Base-by-base conservation (phyloP, 306 rosid genomes). In the Cucurbita pepo region DNA sequence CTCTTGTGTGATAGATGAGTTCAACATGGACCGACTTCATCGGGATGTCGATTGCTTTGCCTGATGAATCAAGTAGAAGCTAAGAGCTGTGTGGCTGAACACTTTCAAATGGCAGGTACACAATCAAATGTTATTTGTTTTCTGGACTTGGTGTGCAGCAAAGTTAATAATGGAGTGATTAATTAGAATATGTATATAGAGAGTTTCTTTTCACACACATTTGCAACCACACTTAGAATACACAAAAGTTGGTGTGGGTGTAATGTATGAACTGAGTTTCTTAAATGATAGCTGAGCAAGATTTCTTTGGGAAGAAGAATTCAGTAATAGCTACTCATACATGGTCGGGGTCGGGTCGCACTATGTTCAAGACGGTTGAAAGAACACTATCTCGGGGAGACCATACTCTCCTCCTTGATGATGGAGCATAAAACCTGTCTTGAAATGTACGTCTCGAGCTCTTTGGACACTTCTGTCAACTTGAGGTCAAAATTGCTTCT, bases 401-500 rank as follows among this genome's bases (percentile, higher is more conserved):
- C 79, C 69, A 83, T 82, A 77, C 75, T 77, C 45, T 92, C 91
- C 85, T 89, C 90, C 83, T 91, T 85, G 18, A 90, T 86, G 55
- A 89, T 93, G 72, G 98, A 88, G 69, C 87, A 85, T 25, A 90
- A 78, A 72, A 87, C 96, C 87, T 93, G 97, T 87, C 84, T 82
- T 63, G 99, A 94, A 76, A 91, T 90, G 77, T 91, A 95, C 58
- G 90, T 94, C 77, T 94, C 99, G 55, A 94, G 99, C 90, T 94
- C 96, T 78, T 85, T 89, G 45, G 98, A 90, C 76, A 94, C 88
- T 60, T 85, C 88, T 15, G 95, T 84, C 72, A 94, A 78, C 78
- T 90, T 90, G 87, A 94, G 82, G 86, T 94, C 97, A 79, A 94
- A 94, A 79, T 89, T 82, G 82, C 84, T 78, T 72, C 82, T 81